phyloP scores from a whole-genome alignment of 768 basidiomycete species.

The Tylopilus sp. region DNA sequence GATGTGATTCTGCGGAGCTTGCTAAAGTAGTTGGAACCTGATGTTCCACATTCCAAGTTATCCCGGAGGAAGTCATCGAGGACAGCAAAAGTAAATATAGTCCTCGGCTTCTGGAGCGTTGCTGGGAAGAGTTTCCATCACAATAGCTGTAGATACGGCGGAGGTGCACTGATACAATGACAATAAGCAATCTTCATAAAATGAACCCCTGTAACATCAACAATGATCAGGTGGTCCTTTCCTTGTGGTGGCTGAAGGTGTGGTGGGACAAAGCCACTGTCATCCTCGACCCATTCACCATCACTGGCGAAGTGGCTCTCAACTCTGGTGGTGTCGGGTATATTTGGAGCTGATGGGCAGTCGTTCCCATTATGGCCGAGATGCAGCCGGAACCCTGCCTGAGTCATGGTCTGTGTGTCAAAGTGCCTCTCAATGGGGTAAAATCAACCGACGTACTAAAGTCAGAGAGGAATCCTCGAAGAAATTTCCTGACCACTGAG shows the following conservation, averaged over 20 bases:
- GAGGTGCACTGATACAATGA: background rate
- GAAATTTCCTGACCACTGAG: background rate
- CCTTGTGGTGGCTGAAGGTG: background rate
- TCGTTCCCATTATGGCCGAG: background rate
- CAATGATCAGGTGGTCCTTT: background rate
- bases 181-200: background rate
- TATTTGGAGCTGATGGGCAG: background rate
- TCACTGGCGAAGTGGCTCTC: too few species aligned
- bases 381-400: background rate
- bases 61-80: constrained; percentile 18
- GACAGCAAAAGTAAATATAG: constrained; percentile 12
- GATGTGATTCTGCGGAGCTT: background rate
- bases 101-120: background rate
- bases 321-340: too few species aligned
- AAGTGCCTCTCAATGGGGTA: too few species aligned
- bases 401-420: too few species aligned
- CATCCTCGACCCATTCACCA: background rate
- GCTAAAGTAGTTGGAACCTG: background rate
- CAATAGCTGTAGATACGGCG: background rate
- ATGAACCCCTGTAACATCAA: background rate
- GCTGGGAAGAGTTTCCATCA: background rate
- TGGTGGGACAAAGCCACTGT: background rate
- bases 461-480: background rate
- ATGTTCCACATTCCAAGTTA: constrained; percentile 19
- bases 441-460: too few species aligned